Evolutionary conservation across 345 rosid genomes (phyloP).

Genomic region (Populus ilicifolia): DNA sequence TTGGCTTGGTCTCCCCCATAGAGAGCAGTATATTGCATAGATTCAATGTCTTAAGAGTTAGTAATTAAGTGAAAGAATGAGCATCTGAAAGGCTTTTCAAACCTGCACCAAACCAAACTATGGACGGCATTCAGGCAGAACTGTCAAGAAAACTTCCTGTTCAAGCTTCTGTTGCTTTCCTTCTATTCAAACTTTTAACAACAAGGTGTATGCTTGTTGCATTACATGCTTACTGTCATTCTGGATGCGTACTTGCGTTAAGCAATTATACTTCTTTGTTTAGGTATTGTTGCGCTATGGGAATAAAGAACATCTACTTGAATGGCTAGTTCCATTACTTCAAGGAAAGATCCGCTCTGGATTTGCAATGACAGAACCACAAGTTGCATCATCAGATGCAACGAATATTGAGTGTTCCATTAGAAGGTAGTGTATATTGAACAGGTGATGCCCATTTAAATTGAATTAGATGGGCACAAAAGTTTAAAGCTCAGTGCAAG

Average conservation of each 20-base stretch:
- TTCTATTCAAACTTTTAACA: not conserved
- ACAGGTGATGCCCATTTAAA: not conserved
- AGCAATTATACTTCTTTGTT: not conserved
- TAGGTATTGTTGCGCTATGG: conserved; percentile 93
- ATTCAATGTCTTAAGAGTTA: conserved; percentile 10
- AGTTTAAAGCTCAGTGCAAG: not conserved
- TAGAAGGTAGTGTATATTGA: conserved; percentile 43
- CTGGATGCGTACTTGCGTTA: not conserved
- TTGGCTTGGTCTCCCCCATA: no score
- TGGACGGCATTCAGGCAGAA: not conserved
- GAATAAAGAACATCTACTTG: conserved; percentile 66
- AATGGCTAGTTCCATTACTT: conserved; percentile 94
- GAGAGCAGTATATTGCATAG: not conserved
- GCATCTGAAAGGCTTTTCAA: not conserved
- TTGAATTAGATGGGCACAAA: not conserved
- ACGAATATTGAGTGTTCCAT: conserved; percentile 96
- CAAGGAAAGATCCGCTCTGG: conserved; percentile 93
- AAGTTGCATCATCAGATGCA: conserved; percentile 98
- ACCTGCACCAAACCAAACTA: not conserved
- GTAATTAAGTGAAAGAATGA: not conserved
- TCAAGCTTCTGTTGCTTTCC: not conserved
- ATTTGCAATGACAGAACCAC: conserved; percentile 99
- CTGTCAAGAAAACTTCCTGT: not conserved
- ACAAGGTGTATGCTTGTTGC: not conserved
- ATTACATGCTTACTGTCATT: not conserved